Conservation (phyloP, 192 early-diverging fungal genomes). For the Kappamyces sp. region DNA sequence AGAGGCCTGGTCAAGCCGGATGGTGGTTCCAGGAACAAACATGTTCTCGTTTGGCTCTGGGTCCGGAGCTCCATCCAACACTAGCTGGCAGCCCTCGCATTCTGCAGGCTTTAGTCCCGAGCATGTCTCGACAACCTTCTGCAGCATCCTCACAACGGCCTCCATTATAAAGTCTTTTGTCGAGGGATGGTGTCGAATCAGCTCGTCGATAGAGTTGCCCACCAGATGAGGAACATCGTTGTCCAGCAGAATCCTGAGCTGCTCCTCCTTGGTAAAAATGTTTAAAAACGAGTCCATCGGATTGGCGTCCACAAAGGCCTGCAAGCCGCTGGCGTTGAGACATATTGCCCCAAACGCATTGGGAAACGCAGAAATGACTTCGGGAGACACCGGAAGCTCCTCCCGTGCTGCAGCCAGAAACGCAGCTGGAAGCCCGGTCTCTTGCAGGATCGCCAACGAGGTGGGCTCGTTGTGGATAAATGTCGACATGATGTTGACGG, state of each 20-base stretch:
- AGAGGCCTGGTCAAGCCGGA: no score
- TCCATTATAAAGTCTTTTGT: slow-evolving; percentile 70
- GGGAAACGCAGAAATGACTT: slow-evolving; percentile 74
- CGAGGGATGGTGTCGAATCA: slow-evolving; percentile 90
- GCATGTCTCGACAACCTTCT: slow-evolving; percentile 61
- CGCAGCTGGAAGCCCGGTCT: slow-evolving; percentile 76
- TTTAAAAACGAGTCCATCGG: slow-evolving; percentile 70
- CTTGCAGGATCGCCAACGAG: slow-evolving; percentile 88
- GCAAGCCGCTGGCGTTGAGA: slow-evolving; percentile 80
- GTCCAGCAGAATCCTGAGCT: slow-evolving; percentile 72
- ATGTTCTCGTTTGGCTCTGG: slow-evolving; percentile 37
- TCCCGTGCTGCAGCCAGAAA: slow-evolving; percentile 65
- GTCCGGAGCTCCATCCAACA: background rate
- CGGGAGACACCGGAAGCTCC: slow-evolving; percentile 73
- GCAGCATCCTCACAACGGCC: slow-evolving; percentile 63
- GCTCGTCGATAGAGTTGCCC: slow-evolving; percentile 86
- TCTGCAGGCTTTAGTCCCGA: slow-evolving; percentile 47
- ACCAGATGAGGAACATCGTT: slow-evolving; percentile 77
- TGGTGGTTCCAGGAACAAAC: slow-evolving; percentile 36
- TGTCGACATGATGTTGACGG: slow-evolving; percentile 87
- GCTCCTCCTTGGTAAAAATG: slow-evolving; percentile 69
- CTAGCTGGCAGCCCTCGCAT: slow-evolving; percentile 26
- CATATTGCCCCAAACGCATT: slow-evolving; percentile 95
- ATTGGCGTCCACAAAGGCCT: slow-evolving; percentile 67
- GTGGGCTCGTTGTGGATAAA: slow-evolving; percentile 99